Evolutionary conservation across 495 filamentous ascomycete species (phyloP).

Genomic region (Ramalina intermedia): DNA sequence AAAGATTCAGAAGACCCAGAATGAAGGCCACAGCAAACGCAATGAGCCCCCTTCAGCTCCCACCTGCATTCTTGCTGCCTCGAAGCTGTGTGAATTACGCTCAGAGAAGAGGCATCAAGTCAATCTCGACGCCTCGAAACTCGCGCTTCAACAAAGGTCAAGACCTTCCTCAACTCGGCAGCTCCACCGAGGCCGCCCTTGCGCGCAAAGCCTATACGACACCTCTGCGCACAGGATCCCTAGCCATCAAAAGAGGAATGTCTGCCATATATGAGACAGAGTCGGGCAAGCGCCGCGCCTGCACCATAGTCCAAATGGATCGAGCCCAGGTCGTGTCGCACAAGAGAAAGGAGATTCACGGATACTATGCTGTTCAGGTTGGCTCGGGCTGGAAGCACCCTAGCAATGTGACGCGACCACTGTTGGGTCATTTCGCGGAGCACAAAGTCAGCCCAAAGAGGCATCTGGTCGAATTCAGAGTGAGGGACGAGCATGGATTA

Average conservation of each 20-base stretch:
- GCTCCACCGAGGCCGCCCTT: conserved; percentile 66
- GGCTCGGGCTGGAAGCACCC: conserved; percentile 65
- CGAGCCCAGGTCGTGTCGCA: conserved; percentile 72
- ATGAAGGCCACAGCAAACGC: no score
- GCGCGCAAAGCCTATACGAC: conserved; percentile 60
- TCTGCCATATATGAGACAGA: conserved; percentile 68
- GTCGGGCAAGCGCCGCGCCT: conserved; percentile 63
- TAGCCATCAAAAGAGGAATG: conserved; percentile 90
- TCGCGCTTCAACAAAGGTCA: conserved; percentile 32
- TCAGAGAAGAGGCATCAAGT: conserved; percentile 28
- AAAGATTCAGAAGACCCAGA: conserved; percentile 1
- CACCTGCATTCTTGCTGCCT: conserved; percentile 13
- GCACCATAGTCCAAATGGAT: conserved; percentile 90
- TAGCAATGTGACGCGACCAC: conserved; percentile 58
- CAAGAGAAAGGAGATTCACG: conserved; percentile 67
- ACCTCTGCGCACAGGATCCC: conserved; percentile 65
- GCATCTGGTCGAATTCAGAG: conserved; percentile 71
- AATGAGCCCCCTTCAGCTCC: conserved; percentile 5
- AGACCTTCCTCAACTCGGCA: conserved; percentile 41
- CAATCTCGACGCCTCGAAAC: conserved; percentile 32
- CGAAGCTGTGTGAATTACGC: conserved; percentile 2
- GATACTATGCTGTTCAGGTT: conserved; percentile 86
- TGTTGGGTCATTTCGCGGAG: conserved; percentile 72
- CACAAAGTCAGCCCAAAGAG: conserved; percentile 68
- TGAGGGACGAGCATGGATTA: conserved; percentile 56